phyloP scores from a whole-genome alignment of 1,284 basidiomycete species.

The Ganoderma meredithae region DNA sequence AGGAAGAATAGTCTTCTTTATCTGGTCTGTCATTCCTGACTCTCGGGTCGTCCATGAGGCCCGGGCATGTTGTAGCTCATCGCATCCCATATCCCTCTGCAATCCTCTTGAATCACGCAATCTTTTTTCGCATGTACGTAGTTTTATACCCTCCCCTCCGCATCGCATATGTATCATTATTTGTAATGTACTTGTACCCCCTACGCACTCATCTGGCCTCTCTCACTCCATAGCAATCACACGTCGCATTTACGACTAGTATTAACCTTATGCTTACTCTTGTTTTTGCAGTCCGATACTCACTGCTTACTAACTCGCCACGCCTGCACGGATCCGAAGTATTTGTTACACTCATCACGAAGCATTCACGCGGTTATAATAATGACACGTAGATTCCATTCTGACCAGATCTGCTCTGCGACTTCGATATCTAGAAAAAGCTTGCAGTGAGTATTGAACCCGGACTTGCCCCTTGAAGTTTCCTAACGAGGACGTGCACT shows the following conservation, averaged over 20 bases:
- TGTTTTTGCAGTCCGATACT: not conserved
- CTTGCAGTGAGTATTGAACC: too few species aligned
- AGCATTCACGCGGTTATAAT: not conserved
- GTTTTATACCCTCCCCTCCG: not conserved
- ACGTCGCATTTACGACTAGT: not conserved
- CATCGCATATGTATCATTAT: not conserved
- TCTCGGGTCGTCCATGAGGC: not conserved
- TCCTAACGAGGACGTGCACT: too few species aligned
- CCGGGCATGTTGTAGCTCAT: conserved; percentile 3
- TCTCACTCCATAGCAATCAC: not conserved
- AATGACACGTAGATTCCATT: not conserved
- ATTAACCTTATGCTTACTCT: not conserved
- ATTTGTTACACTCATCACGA: not conserved
- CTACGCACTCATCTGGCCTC: not conserved
- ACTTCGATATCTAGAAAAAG: too few species aligned
- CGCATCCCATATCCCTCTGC: not conserved
- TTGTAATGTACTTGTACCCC: not conserved
- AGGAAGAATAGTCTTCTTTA: not conserved
- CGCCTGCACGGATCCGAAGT: too few species aligned
- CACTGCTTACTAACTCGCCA: not conserved
- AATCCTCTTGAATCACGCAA: not conserved
- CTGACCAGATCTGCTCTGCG: too few species aligned
- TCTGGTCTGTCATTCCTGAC: not conserved
- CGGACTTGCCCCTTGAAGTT: too few species aligned
- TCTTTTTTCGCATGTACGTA: not conserved